phyloP scores from a whole-genome alignment of 345 rosid genomes.

The Angophora floribunda region DNA sequence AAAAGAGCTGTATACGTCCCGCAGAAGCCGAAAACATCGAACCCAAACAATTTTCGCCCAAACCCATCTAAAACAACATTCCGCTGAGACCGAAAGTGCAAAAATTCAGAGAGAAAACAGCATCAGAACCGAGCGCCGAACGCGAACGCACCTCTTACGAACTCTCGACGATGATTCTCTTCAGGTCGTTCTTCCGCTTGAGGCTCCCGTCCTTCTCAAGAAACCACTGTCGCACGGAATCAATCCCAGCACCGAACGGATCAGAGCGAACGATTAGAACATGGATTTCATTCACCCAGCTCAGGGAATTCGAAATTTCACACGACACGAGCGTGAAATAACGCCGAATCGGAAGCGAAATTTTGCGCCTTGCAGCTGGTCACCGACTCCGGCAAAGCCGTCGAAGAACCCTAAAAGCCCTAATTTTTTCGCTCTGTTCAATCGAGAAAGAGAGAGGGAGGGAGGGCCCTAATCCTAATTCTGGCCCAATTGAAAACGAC shows the following conservation, averaged over 20 bases:
- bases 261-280: not conserved
- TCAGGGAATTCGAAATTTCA: not conserved
- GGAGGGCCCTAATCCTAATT: not conserved
- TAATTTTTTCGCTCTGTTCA: slow-evolving; percentile 17
- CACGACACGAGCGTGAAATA: not conserved
- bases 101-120: not conserved
- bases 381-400: slow-evolving; percentile 18
- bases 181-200: slow-evolving; percentile 56
- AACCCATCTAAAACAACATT: not conserved
- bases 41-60: not conserved
- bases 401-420: slow-evolving; percentile 54
- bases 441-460: slow-evolving; percentile 33
- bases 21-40: not conserved
- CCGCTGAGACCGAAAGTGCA: not conserved
- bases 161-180: slow-evolving; percentile 42
- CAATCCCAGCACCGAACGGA: slow-evolving; percentile 37
- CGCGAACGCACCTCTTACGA: not conserved
- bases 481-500: not conserved
- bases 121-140: not conserved
- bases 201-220: slow-evolving; percentile 27
- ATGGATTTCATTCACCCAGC: not conserved
- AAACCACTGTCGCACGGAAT: slow-evolving; percentile 43
- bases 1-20: not conserved
- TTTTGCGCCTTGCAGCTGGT: slow-evolving; percentile 46
- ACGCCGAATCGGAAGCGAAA: not conserved